Base-by-base conservation (phyloP, 176 grass and related monocot genomes). In the Triticum timopheevii region DNA sequence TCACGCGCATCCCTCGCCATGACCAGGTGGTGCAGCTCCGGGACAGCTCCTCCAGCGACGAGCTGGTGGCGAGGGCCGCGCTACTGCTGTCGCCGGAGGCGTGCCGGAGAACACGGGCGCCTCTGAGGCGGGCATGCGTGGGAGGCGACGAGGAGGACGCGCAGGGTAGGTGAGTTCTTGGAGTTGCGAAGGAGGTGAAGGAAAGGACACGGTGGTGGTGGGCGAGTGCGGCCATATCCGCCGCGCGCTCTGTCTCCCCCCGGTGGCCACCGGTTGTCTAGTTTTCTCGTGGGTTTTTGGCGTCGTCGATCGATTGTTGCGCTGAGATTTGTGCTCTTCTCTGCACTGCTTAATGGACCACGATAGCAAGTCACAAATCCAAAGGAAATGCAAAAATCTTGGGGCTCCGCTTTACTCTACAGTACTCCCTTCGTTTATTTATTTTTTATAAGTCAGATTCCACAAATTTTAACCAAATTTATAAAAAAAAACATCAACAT, bases 1-100 rank as follows among this genome's bases (percentile, higher is more conserved):
- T 98, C 68, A 96, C 82, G n/a, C 85, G 75, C 82, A 91, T 94
- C 19, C 89, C 97, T 33, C 88, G 91, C 97, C 97, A 99, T 12
- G 70, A 90, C 94, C 92, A 96, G 4, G 36, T 79, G 44, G 73
- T 85, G 90, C 88, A 93, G 70, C 82, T 91, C 28, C 85, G 69
- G 77, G 89, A 76, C 19, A 99, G 80, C 87, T 96, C 94, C 83
- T 91, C 85, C 24, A 93, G 87, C 25, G 63, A 61, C 47, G 73
- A 76, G 8, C 25, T 20, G 44, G 61, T 11, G 39, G 65, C 25
- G 73, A 38, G 40, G 70, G 22, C 67, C 52, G 75, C 73, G 24
- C 69, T 71, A 36, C 78, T 49, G 23, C 66, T 2, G 49, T 79
- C 30, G 52, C 27, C 65, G 42, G 73, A 72, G 82, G 85, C 74